These are phyloP conservation scores for Colletotrichum siamense DNA, from an alignment of 2,329 filamentous ascomycete genomes.

Conservation along the genomic window DNA sequence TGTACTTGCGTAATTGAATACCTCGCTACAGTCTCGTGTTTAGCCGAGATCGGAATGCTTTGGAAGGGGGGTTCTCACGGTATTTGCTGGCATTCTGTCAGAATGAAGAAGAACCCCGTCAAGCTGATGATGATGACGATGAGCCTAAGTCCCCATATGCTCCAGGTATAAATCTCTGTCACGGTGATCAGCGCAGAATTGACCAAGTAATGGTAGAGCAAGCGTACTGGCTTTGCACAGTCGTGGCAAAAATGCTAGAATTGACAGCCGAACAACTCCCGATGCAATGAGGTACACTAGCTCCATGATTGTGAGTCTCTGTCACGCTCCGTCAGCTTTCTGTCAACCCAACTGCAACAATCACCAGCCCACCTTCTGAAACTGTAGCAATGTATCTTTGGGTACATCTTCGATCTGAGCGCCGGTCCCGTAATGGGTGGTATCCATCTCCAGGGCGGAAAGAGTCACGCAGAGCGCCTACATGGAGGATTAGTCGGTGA, in stretches of 20 bases:
- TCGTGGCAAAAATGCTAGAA: slow-evolving; percentile 39
- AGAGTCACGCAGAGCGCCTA: slow-evolving; percentile 3
- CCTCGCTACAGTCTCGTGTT: background rate
- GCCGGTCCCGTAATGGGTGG: slow-evolving; percentile 10
- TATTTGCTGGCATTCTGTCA: slow-evolving; percentile 28
- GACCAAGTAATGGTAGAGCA: background rate
- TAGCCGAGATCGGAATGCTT: background rate
- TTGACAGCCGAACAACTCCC: slow-evolving; percentile 36
- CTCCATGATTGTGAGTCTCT: slow-evolving; percentile 11
- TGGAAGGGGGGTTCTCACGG: background rate
- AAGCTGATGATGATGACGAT: slow-evolving; percentile 24
- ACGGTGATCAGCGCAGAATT: background rate
- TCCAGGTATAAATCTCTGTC: background rate
- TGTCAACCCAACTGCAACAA: no score
- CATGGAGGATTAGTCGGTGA: background rate
- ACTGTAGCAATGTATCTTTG: background rate
- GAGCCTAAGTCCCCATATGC: slow-evolving; percentile 12
- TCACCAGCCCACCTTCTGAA: background rate
- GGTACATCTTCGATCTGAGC: slow-evolving; percentile 9
- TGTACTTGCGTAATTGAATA: slow-evolving; percentile 2
- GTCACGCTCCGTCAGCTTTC: background rate
- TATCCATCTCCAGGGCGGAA: slow-evolving; percentile 15
- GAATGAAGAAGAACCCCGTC: slow-evolving; percentile 22
- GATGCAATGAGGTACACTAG: slow-evolving; percentile 34
- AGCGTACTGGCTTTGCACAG: slow-evolving; percentile 35